Evolutionary conservation across 768 basidiomycete genomes (phyloP).

Genomic region (Lentinula guzmanii): DNA sequence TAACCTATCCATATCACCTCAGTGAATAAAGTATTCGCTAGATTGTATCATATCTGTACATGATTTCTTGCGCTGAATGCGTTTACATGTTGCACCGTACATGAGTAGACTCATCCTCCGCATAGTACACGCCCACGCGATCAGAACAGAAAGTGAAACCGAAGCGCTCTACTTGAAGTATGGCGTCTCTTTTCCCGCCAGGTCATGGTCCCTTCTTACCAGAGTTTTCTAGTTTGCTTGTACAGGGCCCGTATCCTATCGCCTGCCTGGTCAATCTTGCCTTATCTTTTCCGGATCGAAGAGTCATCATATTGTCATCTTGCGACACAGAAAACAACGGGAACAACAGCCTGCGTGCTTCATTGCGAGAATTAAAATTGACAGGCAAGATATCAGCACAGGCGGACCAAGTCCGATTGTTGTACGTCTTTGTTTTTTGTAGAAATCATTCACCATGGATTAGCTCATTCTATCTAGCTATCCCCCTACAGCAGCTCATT

Average conservation of each 20-base stretch:
- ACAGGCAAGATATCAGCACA: not conserved
- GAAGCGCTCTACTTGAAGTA: not conserved
- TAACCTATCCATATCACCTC: not conserved
- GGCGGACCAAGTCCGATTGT: not conserved
- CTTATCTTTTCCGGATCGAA: not conserved
- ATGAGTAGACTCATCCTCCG: too few relatives aligned
- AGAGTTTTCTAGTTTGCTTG: not conserved
- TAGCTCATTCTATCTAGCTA: not conserved
- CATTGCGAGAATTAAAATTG: not conserved
- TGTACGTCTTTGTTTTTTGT: not conserved
- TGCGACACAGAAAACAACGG: not conserved
- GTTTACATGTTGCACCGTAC: too few relatives aligned
- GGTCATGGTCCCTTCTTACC: not conserved
- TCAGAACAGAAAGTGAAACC: not conserved
- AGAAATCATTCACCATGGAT: not conserved
- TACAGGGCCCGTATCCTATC: not conserved
- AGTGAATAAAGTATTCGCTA: not conserved
- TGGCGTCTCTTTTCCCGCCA: not conserved
- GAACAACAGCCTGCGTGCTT: not conserved
- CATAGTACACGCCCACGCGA: not conserved
- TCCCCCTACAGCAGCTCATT: constrained; percentile 1
- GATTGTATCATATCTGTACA: not conserved
- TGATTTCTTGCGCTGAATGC: not conserved
- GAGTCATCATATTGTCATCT: not conserved
- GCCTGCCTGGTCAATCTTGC: not conserved